Percentiles rank a stretch among this genome's conserved stretches.
phyloP scores from a whole-genome alignment of 129 eudicot species.

The Pittosporum tobira region DNA sequence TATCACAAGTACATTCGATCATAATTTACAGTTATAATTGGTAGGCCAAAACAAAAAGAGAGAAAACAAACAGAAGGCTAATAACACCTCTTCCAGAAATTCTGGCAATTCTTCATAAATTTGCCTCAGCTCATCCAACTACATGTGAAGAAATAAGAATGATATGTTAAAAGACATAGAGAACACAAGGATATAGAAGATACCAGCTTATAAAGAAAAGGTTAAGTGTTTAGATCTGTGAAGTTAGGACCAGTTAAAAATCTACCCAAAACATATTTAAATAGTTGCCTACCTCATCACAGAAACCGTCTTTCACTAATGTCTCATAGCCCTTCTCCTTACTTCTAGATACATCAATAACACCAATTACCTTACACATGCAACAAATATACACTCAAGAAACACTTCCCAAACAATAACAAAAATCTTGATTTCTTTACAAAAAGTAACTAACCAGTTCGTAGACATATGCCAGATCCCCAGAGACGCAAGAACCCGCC shows the following conservation, averaged over 20 bases:
- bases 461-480: constrained; percentile 68
- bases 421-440: no score
- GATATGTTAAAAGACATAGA: constrained; percentile 8
- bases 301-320: constrained; percentile 78
- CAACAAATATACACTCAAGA: constrained; percentile 9
- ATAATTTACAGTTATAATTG: not conserved
- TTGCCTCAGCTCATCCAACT: constrained; percentile 98
- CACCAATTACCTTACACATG: constrained; percentile 73
- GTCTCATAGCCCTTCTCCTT: constrained; percentile 87
- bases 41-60: constrained; percentile 1
- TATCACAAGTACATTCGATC: not conserved
- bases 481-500: constrained; percentile 65
- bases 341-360: constrained; percentile 67
- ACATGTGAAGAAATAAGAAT: constrained; percentile 19
- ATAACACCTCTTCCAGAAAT: constrained; percentile 76
- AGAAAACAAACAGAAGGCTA: constrained; percentile 9
- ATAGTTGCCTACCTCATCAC: constrained; percentile 64
- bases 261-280: no score
- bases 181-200: constrained; percentile 11
- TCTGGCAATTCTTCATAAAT: constrained; percentile 94
- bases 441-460: constrained; percentile 56
- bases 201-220: not conserved
- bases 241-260: not conserved
- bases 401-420: not conserved
- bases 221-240: not conserved